Base-by-base conservation (phyloP, 495 filamentous ascomycete species). In the Usnea hakonensis region DNA sequence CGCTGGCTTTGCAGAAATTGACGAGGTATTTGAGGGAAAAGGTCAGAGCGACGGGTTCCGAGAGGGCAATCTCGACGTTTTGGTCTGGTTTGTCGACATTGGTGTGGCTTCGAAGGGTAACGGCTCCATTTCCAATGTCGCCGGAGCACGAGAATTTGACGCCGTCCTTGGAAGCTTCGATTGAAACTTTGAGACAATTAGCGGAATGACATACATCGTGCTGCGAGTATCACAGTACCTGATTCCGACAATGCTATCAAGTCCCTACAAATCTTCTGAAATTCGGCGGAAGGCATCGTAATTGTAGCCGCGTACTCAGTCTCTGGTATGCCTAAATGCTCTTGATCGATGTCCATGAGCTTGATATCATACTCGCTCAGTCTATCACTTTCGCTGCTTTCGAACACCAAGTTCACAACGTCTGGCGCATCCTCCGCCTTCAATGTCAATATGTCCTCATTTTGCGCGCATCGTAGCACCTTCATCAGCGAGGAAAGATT, bases 311-410 rank as follows among this genome's bases (percentile, higher is more conserved):
- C 88, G 71, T 99, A 99, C 68, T 97, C 94, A 16, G 95, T 99
- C 66, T 97, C 95, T 33, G 94, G 94, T 72, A 99, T 99, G 48
- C 94, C 94, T 77, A 99, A 76, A 75, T 99, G 94, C 79, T 99
- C 94, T 77, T 99, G 94, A 77, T 99, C 94, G 74, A 99, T 97
- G 75, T 99, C 94, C 95, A 99, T 99, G 65, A 99, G 83, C 85
- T 99, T 99, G 78, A 99, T 87, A 76, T 99, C 94, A 75, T 97
- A 99, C 77, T 97, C 94, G 79, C 89, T 94, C 64, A 97, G 83
- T 56, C 94, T 79, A 74, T 99, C 94, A 66, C 84, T 90, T 74
- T 89, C 89, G 63, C 84, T 79, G 77, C 85, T 92, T 86, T 99
- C 94, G 73, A 99, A 97, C 65, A 93, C 85, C 63, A 99, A 81